Conservation (phyloP, 768 basidiomycete species). For the Pleurotus sapidus region DNA sequence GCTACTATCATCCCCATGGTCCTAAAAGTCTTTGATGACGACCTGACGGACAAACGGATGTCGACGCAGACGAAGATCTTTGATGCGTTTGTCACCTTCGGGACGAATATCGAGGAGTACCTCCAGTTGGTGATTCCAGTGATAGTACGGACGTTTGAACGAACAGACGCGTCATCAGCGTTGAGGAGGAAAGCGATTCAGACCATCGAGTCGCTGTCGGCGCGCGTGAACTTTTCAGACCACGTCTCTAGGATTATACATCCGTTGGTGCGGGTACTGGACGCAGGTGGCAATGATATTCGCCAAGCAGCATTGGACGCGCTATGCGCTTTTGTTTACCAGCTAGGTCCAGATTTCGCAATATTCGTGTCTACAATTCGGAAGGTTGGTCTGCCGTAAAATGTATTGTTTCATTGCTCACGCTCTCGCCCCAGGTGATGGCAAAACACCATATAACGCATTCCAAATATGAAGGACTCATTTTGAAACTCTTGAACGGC, state of each 20-base stretch:
- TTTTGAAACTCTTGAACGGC: slow-evolving; percentile 86
- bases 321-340: slow-evolving; percentile 85
- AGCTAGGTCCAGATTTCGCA: slow-evolving; percentile 94
- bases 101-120: slow-evolving; percentile 96
- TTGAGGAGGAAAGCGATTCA: slow-evolving; percentile 88
- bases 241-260: slow-evolving; percentile 97
- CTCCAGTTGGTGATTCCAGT: slow-evolving; percentile 95
- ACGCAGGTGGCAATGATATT: slow-evolving; percentile 71
- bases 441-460: slow-evolving; percentile 65
- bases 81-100: slow-evolving; percentile 93
- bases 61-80: slow-evolving; percentile 86
- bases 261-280: slow-evolving; percentile 86
- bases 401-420: not conserved
- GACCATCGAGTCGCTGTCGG: slow-evolving; percentile 86
- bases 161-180: slow-evolving; percentile 65
- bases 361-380: slow-evolving; percentile 97
- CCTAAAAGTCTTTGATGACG: slow-evolving; percentile 87
- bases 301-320: slow-evolving; percentile 89
- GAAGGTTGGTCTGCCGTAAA: slow-evolving; percentile 51
- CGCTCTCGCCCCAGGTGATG: not conserved
- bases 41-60: slow-evolving; percentile 74
- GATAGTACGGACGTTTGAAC: slow-evolving; percentile 89
- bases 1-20: slow-evolving; percentile 87
- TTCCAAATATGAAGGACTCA: slow-evolving; percentile 81
- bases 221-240: slow-evolving; percentile 95